These are phyloP conservation scores for Naganishia randhawae DNA, from an alignment of 768 basidiomycete genomes.

Conservation along the genomic window DNA sequence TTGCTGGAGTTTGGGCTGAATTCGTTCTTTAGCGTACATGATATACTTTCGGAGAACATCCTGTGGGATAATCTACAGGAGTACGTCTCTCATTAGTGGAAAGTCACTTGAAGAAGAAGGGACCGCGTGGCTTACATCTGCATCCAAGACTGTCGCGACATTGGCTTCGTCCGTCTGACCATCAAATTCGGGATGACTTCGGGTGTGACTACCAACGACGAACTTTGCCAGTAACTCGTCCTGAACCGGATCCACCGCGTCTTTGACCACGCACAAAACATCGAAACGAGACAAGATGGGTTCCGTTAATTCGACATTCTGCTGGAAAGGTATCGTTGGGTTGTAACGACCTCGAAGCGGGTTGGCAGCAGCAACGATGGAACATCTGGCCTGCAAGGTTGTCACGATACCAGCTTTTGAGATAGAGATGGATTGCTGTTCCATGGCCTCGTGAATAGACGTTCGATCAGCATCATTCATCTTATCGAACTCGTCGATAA, in stretches of 20 bases:
- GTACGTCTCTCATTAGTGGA: background rate
- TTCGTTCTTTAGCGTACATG: constrained; percentile 94
- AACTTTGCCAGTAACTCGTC: constrained; percentile 95
- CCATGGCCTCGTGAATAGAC: constrained; percentile 99
- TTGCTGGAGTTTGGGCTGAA: constrained; percentile 87
- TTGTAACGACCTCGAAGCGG: constrained; percentile 96
- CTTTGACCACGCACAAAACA: constrained; percentile 95
- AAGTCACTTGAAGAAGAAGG: background rate
- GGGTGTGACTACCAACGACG: constrained; percentile 92
- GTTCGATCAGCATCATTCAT: constrained; percentile 99
- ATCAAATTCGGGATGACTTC: constrained; percentile 86
- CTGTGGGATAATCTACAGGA: constrained; percentile 82
- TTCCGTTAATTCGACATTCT: constrained; percentile 97
- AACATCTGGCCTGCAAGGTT: constrained; percentile 94
- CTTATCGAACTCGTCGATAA: constrained; percentile 99
- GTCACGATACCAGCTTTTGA: constrained; percentile 99
- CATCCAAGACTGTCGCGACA: constrained; percentile 80
- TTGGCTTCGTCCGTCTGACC: constrained; percentile 81
- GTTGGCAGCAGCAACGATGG: constrained; percentile 96
- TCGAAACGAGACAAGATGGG: constrained; percentile 98
- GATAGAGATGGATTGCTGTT: constrained; percentile 98
- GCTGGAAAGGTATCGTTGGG: constrained; percentile 94
- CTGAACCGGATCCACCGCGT: constrained; percentile 91
- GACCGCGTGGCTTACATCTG: constrained; percentile 64
- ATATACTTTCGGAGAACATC: constrained; percentile 95